Base-by-base conservation (phyloP, 192 early-diverging fungal genomes). In the Coemansia sp. region DNA sequence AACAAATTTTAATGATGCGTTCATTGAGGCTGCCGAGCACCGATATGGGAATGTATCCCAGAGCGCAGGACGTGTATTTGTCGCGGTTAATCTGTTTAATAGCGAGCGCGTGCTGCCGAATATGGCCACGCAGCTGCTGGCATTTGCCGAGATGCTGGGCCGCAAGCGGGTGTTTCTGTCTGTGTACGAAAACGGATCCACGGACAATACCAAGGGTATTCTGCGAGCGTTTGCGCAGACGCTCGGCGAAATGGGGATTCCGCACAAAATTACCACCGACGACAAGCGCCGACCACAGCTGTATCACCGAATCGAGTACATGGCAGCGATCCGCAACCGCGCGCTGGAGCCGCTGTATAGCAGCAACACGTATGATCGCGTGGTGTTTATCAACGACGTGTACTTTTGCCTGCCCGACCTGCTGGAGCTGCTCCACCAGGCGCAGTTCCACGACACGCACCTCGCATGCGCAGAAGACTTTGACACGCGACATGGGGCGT, bases 391-490 rank as follows among this genome's bases (percentile, higher is more conserved):
- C 24, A 79, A 81, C 57, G 76, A 81, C 18, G 63, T 71, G 21
- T 75, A 76, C 14, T 71, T 73, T 28, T 84, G 82, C 23, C 48
- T 73, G 2, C 59, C 77, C 4, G 82, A 84, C 55, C 35, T 84
- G 18, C 52, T 81, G 3, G 82, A 84, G 56, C 35, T 84, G 47
- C 18, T 81, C 4, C 62, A 67, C 42, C 82, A 84, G 58, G 64
- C 76, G 18, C 56, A 60, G 8, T 31, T 59, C 19, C 70, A 84
- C 42, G 58, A 51, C 14, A 65, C 82, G 1, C 80, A 84, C 25
- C 54, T 84, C 19, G 69, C 72, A 1, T 84, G 82, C 33, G 82
- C 70, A 2, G 78, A 81, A 42, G 80, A 84, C 42, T 63, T 81
- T 62, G 73, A 67, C 42, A 25, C 54, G 32, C 54, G 19, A 4